Conservation (phyloP, 73 alveolate species). For the Durusdinium trenchii region DNA sequence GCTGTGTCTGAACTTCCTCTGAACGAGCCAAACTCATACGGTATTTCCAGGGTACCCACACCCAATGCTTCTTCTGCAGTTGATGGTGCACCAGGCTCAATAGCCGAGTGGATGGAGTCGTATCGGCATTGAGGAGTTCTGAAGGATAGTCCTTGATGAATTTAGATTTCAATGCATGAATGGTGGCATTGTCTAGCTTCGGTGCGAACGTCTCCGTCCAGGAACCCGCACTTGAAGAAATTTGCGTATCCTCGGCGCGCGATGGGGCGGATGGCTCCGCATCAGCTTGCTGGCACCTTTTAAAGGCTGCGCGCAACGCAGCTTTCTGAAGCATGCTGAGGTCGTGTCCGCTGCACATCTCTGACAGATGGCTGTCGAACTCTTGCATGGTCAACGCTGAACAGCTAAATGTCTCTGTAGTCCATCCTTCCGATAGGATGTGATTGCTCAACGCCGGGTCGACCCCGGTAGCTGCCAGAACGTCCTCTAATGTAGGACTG, state of each 20-base stretch:
- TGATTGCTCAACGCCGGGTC: no score
- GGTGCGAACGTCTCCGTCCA: not conserved
- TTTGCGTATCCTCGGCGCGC: not conserved
- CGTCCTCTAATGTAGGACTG: no score
- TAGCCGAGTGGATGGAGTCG: not conserved
- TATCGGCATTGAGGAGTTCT: not conserved
- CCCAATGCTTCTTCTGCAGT: not conserved
- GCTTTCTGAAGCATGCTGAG: constrained; percentile 13
- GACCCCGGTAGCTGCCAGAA: no score
- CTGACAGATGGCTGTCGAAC: no score
- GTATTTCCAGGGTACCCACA: no score
- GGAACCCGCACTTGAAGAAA: not conserved
- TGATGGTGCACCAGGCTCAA: not conserved
- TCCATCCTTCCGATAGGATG: no score
- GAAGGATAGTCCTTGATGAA: not conserved
- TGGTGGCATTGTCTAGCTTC: not conserved
- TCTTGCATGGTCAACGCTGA: no score
- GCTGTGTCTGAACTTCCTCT: no score
- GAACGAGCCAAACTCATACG: no score
- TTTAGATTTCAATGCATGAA: not conserved
- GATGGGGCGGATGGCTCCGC: not conserved
- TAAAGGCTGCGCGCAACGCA: not conserved
- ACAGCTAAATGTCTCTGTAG: no score
- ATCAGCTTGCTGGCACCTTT: not conserved
- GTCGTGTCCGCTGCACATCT: no score